A percentile compares a stretch with the other conserved stretches of the same genome.
Conservation (phyloP, 2,329 filamentous ascomycete species). For the Bipolaris victoriae region DNA sequence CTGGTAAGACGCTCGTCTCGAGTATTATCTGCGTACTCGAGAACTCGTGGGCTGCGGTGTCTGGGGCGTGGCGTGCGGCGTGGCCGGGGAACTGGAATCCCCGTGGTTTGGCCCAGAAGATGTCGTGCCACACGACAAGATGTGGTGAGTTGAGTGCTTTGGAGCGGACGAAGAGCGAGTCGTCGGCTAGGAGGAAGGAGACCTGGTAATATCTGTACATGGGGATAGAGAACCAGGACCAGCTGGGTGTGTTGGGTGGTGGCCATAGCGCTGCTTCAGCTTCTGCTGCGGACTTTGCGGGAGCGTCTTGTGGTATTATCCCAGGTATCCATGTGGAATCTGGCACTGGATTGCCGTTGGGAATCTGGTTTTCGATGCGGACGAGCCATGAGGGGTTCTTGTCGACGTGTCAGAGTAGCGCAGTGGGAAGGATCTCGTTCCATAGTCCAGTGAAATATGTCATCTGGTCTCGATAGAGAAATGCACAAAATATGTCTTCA, state of each 20-base stretch:
- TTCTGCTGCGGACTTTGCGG: too few species aligned
- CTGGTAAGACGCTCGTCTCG: neutral
- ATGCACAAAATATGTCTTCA: slow-evolving; percentile 15
- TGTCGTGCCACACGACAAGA: neutral
- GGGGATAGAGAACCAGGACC: slow-evolving; percentile 14
- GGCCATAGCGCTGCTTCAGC: neutral
- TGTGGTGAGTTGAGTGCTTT: neutral
- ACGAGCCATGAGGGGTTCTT: neutral
- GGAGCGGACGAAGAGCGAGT: neutral
- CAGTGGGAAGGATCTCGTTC: slow-evolving; percentile 2
- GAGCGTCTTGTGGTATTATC: neutral
- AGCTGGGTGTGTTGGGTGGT: neutral
- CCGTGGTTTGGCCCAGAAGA: neutral
- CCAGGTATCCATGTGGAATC: neutral
- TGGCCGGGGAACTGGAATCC: neutral
- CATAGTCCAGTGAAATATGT: slow-evolving; percentile 19
- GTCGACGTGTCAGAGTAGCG: slow-evolving; percentile 16
- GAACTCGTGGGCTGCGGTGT: slow-evolving; percentile 2
- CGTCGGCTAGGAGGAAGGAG: neutral
- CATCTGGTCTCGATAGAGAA: neutral
- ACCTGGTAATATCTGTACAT: slow-evolving; percentile 9
- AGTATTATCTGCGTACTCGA: neutral
- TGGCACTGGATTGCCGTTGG: neutral
- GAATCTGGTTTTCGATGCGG: neutral
- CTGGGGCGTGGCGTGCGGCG: neutral